Percentiles rank a stretch among this genome's conserved stretches.
These are phyloP conservation scores for Phialemoniopsis sp. DNA, from an alignment of 2,329 filamentous ascomycete species.

Conservation along the genomic window DNA sequence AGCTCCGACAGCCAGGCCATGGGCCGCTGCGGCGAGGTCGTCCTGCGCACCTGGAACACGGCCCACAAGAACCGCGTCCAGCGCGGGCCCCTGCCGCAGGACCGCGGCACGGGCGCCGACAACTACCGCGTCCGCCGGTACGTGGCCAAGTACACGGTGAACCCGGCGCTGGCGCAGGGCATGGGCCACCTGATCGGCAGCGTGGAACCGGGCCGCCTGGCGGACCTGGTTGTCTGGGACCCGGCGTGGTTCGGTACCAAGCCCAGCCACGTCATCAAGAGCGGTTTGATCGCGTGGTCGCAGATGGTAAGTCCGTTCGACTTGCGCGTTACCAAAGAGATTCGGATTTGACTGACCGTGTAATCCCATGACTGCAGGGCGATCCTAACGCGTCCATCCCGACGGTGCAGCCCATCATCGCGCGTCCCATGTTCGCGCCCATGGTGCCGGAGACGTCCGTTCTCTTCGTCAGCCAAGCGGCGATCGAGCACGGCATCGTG, in stretches of 20 bases:
- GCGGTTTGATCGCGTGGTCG: slow-evolving; percentile 76
- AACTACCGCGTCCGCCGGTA: slow-evolving; percentile 93
- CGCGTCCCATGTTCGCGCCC: slow-evolving; percentile 81
- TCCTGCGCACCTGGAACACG: slow-evolving; percentile 92
- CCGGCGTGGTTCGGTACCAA: slow-evolving; percentile 84
- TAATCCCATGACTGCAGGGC: slow-evolving; percentile 42
- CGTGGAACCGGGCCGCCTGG: slow-evolving; percentile 83
- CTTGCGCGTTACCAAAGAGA: neutral
- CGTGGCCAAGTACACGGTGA: slow-evolving; percentile 93
- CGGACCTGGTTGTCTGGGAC: slow-evolving; percentile 85
- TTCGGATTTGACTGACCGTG: neutral
- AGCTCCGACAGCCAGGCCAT: slow-evolving; percentile 93
- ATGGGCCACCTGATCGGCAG: slow-evolving; percentile 85
- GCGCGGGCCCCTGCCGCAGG: slow-evolving; percentile 71
- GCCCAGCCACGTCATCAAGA: slow-evolving; percentile 77
- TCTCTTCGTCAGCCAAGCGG: slow-evolving; percentile 76
- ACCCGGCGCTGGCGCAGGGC: slow-evolving; percentile 86
- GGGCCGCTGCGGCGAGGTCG: slow-evolving; percentile 92
- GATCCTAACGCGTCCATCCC: slow-evolving; percentile 83
- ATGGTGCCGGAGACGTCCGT: slow-evolving; percentile 69
- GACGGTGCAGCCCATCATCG: slow-evolving; percentile 78
- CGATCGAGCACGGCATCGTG: slow-evolving; percentile 63
- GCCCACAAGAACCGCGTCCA: slow-evolving; percentile 95
- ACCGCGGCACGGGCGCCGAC: slow-evolving; percentile 70
- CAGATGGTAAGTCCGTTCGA: slow-evolving; percentile 65